A percentile compares a stretch with the other conserved stretches of the same genome.
These are phyloP conservation scores for Pichiaceae sp. DNA, from an alignment of 1,139 yeast species.

Conservation along the genomic window DNA sequence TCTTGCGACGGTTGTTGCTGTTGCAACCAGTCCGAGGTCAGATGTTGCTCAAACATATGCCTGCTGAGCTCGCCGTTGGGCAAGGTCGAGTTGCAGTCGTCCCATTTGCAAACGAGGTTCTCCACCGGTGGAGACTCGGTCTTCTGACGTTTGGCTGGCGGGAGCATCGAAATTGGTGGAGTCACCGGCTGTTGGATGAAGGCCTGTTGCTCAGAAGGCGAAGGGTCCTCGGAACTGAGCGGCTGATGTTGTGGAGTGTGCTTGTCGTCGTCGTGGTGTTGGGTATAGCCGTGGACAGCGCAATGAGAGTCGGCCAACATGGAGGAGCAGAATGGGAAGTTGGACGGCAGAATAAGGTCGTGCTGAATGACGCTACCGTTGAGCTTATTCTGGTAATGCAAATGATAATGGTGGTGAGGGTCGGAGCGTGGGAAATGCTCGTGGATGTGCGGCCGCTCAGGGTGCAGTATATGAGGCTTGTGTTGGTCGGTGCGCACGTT, in stretches of 20 bases:
- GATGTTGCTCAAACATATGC: slow-evolving; percentile 54
- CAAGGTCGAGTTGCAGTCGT: slow-evolving; percentile 16
- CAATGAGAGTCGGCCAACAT: background rate
- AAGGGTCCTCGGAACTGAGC: no score
- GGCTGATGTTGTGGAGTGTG: no score
- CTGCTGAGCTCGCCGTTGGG: slow-evolving; percentile 27
- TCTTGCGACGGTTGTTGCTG: slow-evolving; percentile 4
- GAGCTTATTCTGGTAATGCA: slow-evolving; percentile 17
- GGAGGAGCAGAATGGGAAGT: slow-evolving; percentile 1
- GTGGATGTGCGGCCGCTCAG: slow-evolving; percentile 3
- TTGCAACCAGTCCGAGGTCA: slow-evolving; percentile 16
- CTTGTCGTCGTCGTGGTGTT: no score
- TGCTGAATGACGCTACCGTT: slow-evolving; percentile 18
- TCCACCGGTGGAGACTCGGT: background rate
- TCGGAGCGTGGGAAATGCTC: slow-evolving; percentile 2
- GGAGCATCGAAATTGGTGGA: background rate
- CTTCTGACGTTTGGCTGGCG: background rate
- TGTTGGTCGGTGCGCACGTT: slow-evolving; percentile 5
- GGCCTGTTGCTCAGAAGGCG: no score
- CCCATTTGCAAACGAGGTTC: slow-evolving; percentile 24
- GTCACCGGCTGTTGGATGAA: background rate
- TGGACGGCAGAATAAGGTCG: slow-evolving; percentile 19
- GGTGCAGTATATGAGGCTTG: slow-evolving; percentile 1
- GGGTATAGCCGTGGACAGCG: background rate
- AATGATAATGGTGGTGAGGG: slow-evolving; percentile 19